Evolutionary conservation across 305 asterid species (phyloP), one percentile per base, ranked within the genome.

Genomic region (Fraxinus platypoda): DNA sequence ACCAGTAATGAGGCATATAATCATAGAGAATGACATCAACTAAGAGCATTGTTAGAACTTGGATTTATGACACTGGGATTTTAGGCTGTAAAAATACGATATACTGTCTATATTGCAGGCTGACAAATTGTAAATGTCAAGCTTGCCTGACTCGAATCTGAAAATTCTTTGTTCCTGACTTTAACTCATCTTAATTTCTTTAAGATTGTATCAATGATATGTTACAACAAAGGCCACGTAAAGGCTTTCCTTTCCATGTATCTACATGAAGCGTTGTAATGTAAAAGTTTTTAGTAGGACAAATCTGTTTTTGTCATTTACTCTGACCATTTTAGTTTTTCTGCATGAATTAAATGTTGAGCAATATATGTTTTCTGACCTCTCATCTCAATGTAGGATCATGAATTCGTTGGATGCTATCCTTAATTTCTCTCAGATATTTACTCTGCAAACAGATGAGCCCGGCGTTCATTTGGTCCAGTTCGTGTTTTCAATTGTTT

Each of bases 401-500:
- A 89, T 89, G 95, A 84, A 84, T 73, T 87, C 86, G 6, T 66
- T 93, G 76, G 93, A 93, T 78, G 46, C 81, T 35, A 86, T 87
- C 81, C 94, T 94, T 84, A 86, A 85, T 77, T 88, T 90, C 81
- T 90, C 94, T 75, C 82, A 87, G 83, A 83, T 83, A 84, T 92
- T 93, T 79, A 91, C 89, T 66, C 23, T 88, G 86, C 88, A 88
- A 83, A 83, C 81, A 34, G 86, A 86, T 31, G 97, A 91, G 70
- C 91, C 93, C 46, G 92, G 94, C 35, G 87, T 91, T 72, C 90
- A 86, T 76, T 71, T 96, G 87, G 93, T 94, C 78, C 91, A 91
- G 84, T 88, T 89, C n/a, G 81, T 93, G 82, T 94, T 93, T 86
- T 87, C 95, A 54, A 88, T 92, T 81, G 91, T 90, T 81, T 93